These are phyloP conservation scores for Heterobasidion occidentale DNA, from an alignment of 1,284 basidiomycete genomes.

Conservation along the genomic window DNA sequence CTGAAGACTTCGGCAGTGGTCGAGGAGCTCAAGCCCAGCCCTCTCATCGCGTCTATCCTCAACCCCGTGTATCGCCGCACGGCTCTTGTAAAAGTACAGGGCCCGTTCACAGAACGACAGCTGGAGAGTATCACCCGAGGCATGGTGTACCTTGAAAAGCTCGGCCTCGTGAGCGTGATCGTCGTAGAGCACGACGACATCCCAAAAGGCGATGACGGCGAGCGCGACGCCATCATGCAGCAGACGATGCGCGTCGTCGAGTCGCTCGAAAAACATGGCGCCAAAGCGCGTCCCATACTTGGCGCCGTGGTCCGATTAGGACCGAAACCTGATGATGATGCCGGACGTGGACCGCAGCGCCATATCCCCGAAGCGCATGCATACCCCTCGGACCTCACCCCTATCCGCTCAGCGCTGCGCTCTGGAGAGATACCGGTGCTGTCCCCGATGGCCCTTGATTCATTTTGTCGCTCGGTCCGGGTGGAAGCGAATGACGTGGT, in stretches of 20 bases:
- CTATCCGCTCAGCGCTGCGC: conserved; percentile 82
- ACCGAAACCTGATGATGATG: conserved; percentile 49
- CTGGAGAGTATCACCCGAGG: conserved; percentile 91
- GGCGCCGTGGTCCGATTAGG: conserved; percentile 82
- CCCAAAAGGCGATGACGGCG: conserved; percentile 55
- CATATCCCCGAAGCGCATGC: conserved; percentile 66
- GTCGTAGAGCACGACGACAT: conserved; percentile 88
- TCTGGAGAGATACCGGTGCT: conserved; percentile 96
- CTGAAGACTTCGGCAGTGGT: conserved; percentile 11
- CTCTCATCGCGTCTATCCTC: conserved; percentile 76
- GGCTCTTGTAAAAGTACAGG: conserved; percentile 95
- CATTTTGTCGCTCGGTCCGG: conserved; percentile 80
- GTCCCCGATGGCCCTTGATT: conserved; percentile 90
- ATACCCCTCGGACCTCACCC: conserved; percentile 66
- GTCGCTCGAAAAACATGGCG: conserved; percentile 79
- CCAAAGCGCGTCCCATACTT: conserved; percentile 80
- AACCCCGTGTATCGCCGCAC: conserved; percentile 79
- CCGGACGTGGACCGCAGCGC: neutral
- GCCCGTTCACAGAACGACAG: conserved; percentile 94
- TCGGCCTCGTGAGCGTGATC: conserved; percentile 92
- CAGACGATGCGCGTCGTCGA: conserved; percentile 82
- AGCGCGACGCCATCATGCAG: conserved; percentile 54
- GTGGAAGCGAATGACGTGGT: conserved; percentile 90
- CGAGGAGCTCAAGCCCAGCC: conserved; percentile 35
- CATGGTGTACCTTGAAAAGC: conserved; percentile 91